Evolutionary conservation across 2,329 filamentous ascomycete genomes (phyloP).

Genomic region (Tolypocladium tropicale): DNA sequence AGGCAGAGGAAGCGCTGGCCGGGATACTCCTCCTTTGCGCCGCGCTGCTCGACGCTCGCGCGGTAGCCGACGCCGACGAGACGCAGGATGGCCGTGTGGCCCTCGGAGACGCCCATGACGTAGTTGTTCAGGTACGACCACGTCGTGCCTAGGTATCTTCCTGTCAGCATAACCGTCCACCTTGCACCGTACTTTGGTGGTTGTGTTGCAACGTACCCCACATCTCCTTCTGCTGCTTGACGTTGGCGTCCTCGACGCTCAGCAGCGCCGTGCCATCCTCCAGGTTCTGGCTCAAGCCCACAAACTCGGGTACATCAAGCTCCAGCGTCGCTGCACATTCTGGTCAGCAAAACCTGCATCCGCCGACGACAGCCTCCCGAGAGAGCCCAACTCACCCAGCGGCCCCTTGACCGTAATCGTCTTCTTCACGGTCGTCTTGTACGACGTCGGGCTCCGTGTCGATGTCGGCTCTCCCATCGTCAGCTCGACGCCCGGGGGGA

Average conservation of each 20-base stretch:
- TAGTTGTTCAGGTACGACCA: slow-evolving; percentile 86
- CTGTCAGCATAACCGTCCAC: neutral
- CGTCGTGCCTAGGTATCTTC: slow-evolving; percentile 55
- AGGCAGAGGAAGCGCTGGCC: slow-evolving; percentile 85
- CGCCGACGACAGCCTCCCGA: neutral
- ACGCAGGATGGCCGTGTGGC: slow-evolving; percentile 85
- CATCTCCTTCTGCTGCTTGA: slow-evolving; percentile 80
- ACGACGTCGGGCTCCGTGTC: slow-evolving; percentile 45
- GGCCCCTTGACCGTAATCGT: slow-evolving; percentile 73
- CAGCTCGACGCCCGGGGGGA: slow-evolving; percentile 77
- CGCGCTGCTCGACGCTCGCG: slow-evolving; percentile 71
- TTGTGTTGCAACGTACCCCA: slow-evolving; percentile 60
- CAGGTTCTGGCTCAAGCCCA: slow-evolving; percentile 60
- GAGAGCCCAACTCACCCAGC: slow-evolving; percentile 44
- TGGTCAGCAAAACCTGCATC: slow-evolving; percentile 1
- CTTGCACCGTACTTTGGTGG: neutral
- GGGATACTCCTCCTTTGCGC: slow-evolving; percentile 62
- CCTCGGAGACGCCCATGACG: slow-evolving; percentile 90
- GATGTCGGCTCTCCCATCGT: slow-evolving; percentile 52
- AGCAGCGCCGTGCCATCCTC: slow-evolving; percentile 54
- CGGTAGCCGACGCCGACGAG: slow-evolving; percentile 94
- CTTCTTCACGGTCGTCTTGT: slow-evolving; percentile 50
- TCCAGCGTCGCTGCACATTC: slow-evolving; percentile 54
- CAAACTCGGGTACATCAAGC: slow-evolving; percentile 68
- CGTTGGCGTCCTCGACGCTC: slow-evolving; percentile 55